These are phyloP conservation scores for Apiospora malaysiana DNA, from an alignment of 2,329 filamentous ascomycete genomes.

Conservation along the genomic window DNA sequence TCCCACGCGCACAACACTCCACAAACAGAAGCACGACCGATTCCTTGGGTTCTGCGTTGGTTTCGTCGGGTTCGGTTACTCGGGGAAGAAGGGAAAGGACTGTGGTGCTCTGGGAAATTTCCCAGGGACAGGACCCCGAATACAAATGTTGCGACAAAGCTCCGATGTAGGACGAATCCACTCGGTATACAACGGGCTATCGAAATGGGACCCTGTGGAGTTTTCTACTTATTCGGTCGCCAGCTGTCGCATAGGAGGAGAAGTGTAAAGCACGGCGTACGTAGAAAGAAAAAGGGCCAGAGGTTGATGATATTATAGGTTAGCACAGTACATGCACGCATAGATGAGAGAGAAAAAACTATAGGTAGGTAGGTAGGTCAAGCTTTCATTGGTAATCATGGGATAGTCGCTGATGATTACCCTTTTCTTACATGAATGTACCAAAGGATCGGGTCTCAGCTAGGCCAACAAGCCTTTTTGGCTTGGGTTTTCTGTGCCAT, in stretches of 20 bases:
- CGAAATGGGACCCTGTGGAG: conserved; percentile 2
- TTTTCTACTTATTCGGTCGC: not conserved
- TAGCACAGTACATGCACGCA: not conserved
- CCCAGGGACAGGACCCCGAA: conserved; percentile 12
- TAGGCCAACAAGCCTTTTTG: not conserved
- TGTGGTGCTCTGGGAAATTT: conserved; percentile 2
- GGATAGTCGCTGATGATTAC: not conserved
- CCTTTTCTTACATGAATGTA: not conserved
- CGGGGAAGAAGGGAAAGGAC: not conserved
- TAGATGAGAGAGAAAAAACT: not conserved
- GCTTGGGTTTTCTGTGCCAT: not conserved
- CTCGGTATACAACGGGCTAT: conserved; percentile 16
- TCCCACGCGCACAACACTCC: conserved; percentile 1
- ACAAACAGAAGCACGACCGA: not conserved
- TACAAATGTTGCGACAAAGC: conserved; percentile 15
- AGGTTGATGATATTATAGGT: not conserved
- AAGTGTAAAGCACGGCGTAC: too few relatives aligned
- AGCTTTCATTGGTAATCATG: not conserved
- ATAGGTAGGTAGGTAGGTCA: not conserved
- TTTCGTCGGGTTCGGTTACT: not conserved
- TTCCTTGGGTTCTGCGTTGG: not conserved
- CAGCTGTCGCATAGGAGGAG: not conserved
- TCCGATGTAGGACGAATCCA: conserved; percentile 18
- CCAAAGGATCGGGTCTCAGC: conserved; percentile 6
- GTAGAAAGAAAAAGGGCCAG: not conserved